phyloP scores from a whole-genome alignment of 108 stramenopile genomes.

The Aurantiochytrium sp. region DNA sequence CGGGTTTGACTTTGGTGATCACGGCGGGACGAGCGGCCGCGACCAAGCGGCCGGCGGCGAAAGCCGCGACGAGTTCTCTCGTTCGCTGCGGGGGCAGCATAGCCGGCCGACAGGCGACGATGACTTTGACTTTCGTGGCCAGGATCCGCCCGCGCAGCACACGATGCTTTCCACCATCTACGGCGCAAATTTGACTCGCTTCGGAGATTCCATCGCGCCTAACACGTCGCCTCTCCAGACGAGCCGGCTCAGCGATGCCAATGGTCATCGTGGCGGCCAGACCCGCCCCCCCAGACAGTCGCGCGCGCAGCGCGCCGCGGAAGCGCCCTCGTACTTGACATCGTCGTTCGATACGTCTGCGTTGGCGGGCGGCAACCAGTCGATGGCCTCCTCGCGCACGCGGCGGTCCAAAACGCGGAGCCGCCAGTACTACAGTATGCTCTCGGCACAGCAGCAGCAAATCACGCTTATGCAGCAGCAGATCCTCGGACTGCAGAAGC shows the following conservation, averaged over 20 bases:
- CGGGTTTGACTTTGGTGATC: background rate
- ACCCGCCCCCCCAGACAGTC: too few species aligned
- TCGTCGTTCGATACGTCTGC: background rate
- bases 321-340: background rate
- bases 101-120: background rate
- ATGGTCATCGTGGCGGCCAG: too few species aligned
- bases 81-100: too few species aligned
- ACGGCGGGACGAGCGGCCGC: background rate
- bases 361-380: background rate
- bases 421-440: background rate
- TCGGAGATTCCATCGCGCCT: background rate
- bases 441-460: background rate
- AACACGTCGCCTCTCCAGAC: background rate
- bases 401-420: background rate
- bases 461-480: constrained; percentile 7
- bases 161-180: background rate
- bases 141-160: background rate
- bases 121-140: background rate
- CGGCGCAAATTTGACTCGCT: background rate
- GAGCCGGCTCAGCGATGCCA: too few species aligned
- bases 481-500: background rate
- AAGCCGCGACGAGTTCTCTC: too few species aligned
- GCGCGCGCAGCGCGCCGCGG: background rate
- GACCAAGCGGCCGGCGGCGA: too few species aligned
- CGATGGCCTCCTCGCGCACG: background rate